These are phyloP conservation scores for Colletotrichum sp. DNA, from an alignment of 2,329 filamentous ascomycete genomes.

Conservation along the genomic window DNA sequence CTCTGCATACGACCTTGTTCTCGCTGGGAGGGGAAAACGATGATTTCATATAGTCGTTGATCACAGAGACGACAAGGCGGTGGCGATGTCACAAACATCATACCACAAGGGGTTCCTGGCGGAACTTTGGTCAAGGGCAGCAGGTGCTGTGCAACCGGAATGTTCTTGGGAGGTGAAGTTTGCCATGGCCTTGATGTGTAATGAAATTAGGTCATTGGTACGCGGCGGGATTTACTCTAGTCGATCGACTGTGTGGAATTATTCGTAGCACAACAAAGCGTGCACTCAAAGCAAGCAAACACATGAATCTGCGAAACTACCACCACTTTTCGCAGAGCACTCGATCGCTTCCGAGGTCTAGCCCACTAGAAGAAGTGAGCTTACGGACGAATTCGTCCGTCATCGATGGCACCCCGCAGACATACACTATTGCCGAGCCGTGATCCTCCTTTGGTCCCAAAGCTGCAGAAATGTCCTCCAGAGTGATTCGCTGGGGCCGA, in stretches of 20 bases:
- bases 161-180: background rate
- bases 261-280: background rate
- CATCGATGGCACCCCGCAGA: constrained; percentile 73
- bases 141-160: background rate
- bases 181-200: background rate
- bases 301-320: constrained; percentile 24
- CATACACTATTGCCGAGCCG: constrained; percentile 60
- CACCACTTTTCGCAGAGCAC: constrained; percentile 45
- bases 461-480: constrained; percentile 45
- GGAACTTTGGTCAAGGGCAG: background rate
- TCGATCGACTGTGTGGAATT: background rate
- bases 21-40: background rate
- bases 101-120: background rate
- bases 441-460: constrained; percentile 37
- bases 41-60: background rate
- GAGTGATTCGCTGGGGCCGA: constrained; percentile 44
- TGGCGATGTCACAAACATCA: background rate
- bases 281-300: background rate
- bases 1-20: background rate
- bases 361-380: constrained; percentile 35
- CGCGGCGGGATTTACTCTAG: background rate
- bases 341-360: constrained; percentile 29
- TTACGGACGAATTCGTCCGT: constrained; percentile 68
- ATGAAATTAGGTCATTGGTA: background rate
- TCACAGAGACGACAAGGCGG: background rate